These are phyloP conservation scores for Sclerotinia trifoliorum DNA, from an alignment of 2,329 filamentous ascomycete species.

Conservation along the genomic window DNA sequence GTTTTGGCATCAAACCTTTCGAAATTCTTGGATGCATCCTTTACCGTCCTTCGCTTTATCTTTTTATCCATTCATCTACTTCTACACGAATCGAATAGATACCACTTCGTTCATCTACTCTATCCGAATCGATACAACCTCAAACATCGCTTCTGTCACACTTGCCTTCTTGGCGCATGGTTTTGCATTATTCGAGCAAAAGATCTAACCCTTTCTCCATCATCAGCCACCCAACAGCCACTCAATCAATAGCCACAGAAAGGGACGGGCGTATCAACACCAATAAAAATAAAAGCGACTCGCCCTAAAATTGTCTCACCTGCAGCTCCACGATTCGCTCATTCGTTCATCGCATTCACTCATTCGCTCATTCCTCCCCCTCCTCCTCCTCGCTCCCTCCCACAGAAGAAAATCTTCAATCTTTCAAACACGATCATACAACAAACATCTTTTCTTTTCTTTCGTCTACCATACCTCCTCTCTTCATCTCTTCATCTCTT, in stretches of 20 bases:
- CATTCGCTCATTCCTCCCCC: neutral
- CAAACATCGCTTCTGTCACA: neutral
- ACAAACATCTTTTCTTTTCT: neutral
- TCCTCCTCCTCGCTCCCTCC: neutral
- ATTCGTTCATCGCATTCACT: neutral
- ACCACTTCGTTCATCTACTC: neutral
- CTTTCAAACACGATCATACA: neutral
- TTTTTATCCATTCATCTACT: too few relatives aligned
- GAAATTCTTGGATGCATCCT: too few relatives aligned
- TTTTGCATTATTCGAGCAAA: too few relatives aligned
- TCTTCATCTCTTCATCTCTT: neutral
- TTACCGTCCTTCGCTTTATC: too few relatives aligned
- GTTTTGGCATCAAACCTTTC: too few relatives aligned
- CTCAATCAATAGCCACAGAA: conserved; percentile 1
- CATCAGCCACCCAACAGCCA: conserved; percentile 12
- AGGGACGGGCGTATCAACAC: neutral
- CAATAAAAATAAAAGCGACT: neutral
- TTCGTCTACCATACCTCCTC: neutral
- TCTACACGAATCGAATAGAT: too few relatives aligned
- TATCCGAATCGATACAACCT: neutral
- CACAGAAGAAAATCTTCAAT: neutral
- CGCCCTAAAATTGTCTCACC: conserved; percentile 12
- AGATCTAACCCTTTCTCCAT: neutral
- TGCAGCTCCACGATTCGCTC: neutral
- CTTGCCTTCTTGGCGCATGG: neutral